phyloP scores from a whole-genome alignment of 768 basidiomycete genomes.

The Butyriboletus loyo region DNA sequence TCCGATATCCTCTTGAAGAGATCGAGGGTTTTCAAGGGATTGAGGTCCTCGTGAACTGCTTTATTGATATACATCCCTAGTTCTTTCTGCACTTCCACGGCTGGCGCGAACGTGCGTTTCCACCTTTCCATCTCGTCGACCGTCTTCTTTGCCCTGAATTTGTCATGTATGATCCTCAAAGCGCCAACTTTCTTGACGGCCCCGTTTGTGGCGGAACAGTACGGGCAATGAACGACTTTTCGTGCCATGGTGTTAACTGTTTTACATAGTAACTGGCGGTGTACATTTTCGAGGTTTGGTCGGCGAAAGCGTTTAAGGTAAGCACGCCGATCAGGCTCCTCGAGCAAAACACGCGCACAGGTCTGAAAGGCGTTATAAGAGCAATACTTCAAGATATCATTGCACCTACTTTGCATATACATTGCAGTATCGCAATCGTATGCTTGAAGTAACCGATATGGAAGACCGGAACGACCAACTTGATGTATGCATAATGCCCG shows the following conservation, averaged over 20 bases:
- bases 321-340: constrained; percentile 78
- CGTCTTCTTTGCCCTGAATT: constrained; percentile 92
- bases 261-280: constrained; percentile 78
- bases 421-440: constrained; percentile 87
- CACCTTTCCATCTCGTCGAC: constrained; percentile 85
- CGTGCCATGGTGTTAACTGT: constrained; percentile 83
- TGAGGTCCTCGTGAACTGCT: constrained; percentile 88
- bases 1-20: constrained; percentile 90
- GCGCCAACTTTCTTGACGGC: constrained; percentile 95
- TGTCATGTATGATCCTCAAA: constrained; percentile 96
- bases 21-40: constrained; percentile 90
- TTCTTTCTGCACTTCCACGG: constrained; percentile 85
- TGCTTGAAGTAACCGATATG: constrained; percentile 99
- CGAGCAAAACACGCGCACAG: constrained; percentile 88
- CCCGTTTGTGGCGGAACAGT: constrained; percentile 92
- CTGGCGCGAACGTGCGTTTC: constrained; percentile 76
- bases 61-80: constrained; percentile 81
- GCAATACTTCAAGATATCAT: neutral
- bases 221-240: constrained; percentile 88
- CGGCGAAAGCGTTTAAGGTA: constrained; percentile 90
- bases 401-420: constrained; percentile 84
- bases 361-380: constrained; percentile 45
- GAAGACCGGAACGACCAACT: constrained; percentile 93
- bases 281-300: constrained; percentile 88
- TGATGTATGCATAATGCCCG: constrained; percentile 98